Evolutionary conservation across 2,329 filamentous ascomycete species (phyloP).

Genomic region (Cladosporium sp.): DNA sequence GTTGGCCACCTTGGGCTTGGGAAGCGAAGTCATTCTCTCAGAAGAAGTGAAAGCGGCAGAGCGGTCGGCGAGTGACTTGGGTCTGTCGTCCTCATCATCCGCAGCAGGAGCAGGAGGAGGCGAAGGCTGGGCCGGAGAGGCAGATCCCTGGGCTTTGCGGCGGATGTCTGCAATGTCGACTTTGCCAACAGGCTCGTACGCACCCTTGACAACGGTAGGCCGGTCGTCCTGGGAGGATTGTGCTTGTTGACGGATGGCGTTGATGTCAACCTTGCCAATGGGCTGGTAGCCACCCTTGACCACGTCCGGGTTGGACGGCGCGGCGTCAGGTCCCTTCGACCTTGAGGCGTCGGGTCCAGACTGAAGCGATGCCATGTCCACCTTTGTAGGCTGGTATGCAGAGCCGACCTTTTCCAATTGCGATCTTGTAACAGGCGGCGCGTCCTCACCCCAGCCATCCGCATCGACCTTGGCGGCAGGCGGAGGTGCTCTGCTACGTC

Average conservation of each 20-base stretch:
- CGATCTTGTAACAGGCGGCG: slow-evolving; percentile 79
- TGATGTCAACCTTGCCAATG: slow-evolving; percentile 95
- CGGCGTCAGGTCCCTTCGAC: slow-evolving; percentile 44
- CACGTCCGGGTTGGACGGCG: slow-evolving; percentile 54
- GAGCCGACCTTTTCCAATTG: slow-evolving; percentile 87
- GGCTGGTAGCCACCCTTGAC: slow-evolving; percentile 87
- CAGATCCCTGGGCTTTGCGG: slow-evolving; percentile 64
- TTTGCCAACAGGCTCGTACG: slow-evolving; percentile 92
- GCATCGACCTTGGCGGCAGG: slow-evolving; percentile 58
- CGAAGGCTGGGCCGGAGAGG: slow-evolving; percentile 16
- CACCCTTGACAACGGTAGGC: slow-evolving; percentile 78
- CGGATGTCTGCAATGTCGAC: slow-evolving; percentile 95
- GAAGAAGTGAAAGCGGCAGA: slow-evolving; percentile 67
- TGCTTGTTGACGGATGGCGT: slow-evolving; percentile 72
- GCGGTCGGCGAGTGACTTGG: slow-evolving; percentile 66
- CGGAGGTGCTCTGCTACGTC: slow-evolving; percentile 45
- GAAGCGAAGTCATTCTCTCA: slow-evolving; percentile 76
- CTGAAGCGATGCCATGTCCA: slow-evolving; percentile 82
- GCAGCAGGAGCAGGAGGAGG: slow-evolving; percentile 38
- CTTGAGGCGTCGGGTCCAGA: slow-evolving; percentile 64
- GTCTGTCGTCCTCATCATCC: slow-evolving; percentile 44
- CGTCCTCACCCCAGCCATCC: slow-evolving; percentile 93
- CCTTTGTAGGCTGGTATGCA: slow-evolving; percentile 91
- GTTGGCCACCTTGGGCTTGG: slow-evolving; percentile 92
- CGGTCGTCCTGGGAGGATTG: slow-evolving; percentile 66